These are phyloP conservation scores for Fusarium humuli DNA, from an alignment of 2,329 filamentous ascomycete species.

Conservation along the genomic window DNA sequence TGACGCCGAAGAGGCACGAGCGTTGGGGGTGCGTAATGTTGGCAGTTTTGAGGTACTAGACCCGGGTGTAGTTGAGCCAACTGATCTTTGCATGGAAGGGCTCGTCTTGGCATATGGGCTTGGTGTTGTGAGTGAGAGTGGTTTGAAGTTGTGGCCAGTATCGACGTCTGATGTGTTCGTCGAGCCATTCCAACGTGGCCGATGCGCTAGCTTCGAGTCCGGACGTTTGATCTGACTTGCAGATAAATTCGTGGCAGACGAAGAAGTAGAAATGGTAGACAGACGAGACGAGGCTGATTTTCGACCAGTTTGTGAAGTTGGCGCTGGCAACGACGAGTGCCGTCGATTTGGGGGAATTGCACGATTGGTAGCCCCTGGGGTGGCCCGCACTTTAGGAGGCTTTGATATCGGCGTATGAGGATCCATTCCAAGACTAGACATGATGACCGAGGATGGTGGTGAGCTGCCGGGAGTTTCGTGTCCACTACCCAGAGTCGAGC, in stretches of 20 bases:
- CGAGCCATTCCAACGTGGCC: constrained; percentile 79
- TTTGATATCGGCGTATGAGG: constrained; percentile 59
- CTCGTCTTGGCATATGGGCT: constrained; percentile 65
- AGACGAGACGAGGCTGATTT: constrained; percentile 58
- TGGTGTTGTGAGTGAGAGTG: constrained; percentile 69
- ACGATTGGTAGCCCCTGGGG: constrained; percentile 59
- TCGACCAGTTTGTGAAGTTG: constrained; percentile 54
- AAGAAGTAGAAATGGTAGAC: constrained; percentile 62
- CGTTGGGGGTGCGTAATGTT: constrained; percentile 60
- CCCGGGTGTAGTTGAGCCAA: constrained; percentile 57
- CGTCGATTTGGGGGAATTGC: constrained; percentile 60
- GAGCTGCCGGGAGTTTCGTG: constrained; percentile 78
- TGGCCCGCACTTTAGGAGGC: constrained; percentile 60
- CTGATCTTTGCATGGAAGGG: constrained; percentile 55
- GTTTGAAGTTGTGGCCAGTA: constrained; percentile 76
- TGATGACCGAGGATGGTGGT: constrained; percentile 70
- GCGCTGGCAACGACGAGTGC: constrained; percentile 62
- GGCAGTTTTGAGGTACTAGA: constrained; percentile 62
- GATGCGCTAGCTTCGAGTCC: constrained; percentile 61
- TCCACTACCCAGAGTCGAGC: constrained; percentile 75
- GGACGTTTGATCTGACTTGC: constrained; percentile 57
- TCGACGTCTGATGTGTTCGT: constrained; percentile 73
- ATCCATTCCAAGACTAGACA: constrained; percentile 66
- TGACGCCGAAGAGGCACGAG: constrained; percentile 61
- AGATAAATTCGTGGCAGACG: constrained; percentile 59